A percentile compares a stretch with the other conserved stretches of the same genome.
These are phyloP conservation scores for Aspergillus campestris DNA, from an alignment of 495 filamentous ascomycete genomes.

Conservation along the genomic window DNA sequence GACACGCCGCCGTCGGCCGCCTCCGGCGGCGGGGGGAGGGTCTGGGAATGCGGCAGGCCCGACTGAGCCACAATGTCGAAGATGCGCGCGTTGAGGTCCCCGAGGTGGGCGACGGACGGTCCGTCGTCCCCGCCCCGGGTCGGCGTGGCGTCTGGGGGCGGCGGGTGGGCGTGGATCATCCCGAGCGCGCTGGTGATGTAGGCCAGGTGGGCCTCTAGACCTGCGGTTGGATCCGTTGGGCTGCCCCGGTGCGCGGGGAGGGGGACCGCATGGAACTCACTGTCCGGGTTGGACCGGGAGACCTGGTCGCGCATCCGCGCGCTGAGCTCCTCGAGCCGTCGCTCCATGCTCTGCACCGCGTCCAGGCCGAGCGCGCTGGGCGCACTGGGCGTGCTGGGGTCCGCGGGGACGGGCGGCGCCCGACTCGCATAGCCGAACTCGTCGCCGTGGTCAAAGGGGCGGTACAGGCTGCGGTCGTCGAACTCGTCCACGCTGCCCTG, in stretches of 20 bases:
- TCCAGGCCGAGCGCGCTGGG: slow-evolving; percentile 15
- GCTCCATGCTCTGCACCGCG: slow-evolving; percentile 52
- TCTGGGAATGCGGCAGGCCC: slow-evolving; percentile 33
- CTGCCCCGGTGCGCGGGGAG: slow-evolving; percentile 15
- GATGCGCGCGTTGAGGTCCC: slow-evolving; percentile 45
- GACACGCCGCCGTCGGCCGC: slow-evolving; percentile 35
- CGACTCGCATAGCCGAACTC: slow-evolving; percentile 31
- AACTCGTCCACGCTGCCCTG: slow-evolving; percentile 48
- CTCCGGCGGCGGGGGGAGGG: slow-evolving; percentile 40
- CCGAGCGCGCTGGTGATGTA: slow-evolving; percentile 43
- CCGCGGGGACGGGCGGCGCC: background rate
- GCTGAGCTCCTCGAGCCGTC: slow-evolving; percentile 65
- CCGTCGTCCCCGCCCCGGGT: slow-evolving; percentile 10
- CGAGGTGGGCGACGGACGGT: slow-evolving; percentile 33
- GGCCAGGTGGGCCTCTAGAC: slow-evolving; percentile 38
- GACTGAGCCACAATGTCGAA: slow-evolving; percentile 41
- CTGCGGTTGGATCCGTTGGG: slow-evolving; percentile 17
- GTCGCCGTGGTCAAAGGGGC: slow-evolving; percentile 58
- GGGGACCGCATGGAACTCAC: slow-evolving; percentile 26
- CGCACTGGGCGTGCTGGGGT: too few species aligned
- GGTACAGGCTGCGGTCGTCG: slow-evolving; percentile 75
- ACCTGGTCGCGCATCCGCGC: slow-evolving; percentile 59
- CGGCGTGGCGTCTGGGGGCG: background rate
- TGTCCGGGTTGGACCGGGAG: slow-evolving; percentile 46
- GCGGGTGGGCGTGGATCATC: slow-evolving; percentile 18